These are phyloP conservation scores for Ogataea kodamae DNA, from an alignment of 805 yeast genomes.

Conservation along the genomic window DNA sequence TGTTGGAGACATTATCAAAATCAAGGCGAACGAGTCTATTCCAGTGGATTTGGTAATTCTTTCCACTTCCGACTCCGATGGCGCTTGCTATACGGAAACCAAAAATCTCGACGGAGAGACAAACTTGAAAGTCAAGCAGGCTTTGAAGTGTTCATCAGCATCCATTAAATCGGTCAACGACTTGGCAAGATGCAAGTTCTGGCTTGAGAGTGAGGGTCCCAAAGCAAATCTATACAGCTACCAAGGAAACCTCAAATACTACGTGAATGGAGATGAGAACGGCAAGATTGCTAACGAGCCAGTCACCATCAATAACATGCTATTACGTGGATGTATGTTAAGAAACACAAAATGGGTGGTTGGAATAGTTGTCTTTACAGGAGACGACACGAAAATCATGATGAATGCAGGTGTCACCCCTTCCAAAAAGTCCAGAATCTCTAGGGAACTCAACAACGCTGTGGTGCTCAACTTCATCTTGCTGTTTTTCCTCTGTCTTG, in stretches of 20 bases:
- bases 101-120: conserved; percentile 82
- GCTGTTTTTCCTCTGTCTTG: conserved; percentile 63
- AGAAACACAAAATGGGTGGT: conserved; percentile 83
- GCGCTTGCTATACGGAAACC: conserved; percentile 69
- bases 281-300: conserved; percentile 52
- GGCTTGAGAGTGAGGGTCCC: conserved; percentile 83
- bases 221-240: conserved; percentile 74
- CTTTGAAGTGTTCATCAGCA: conserved; percentile 53
- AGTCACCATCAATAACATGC: conserved; percentile 61
- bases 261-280: conserved; percentile 34
- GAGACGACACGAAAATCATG: conserved; percentile 78
- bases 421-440: conserved; percentile 68
- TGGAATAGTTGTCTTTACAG: conserved; percentile 74
- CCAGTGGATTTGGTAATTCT: conserved; percentile 74
- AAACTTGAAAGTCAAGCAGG: conserved; percentile 71
- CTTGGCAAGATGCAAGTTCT: conserved; percentile 49
- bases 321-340: conserved; percentile 72
- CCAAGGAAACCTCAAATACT: conserved; percentile 63
- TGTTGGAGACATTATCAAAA: conserved; percentile 71
- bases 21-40: conserved; percentile 67
- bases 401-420: conserved; percentile 78
- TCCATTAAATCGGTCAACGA: conserved; percentile 41
- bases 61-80: conserved; percentile 67
- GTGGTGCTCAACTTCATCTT: conserved; percentile 64
- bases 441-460: conserved; percentile 67